Evolutionary conservation across 805 yeast genomes (phyloP).

Genomic region (Metschnikowia arizonensis): DNA sequence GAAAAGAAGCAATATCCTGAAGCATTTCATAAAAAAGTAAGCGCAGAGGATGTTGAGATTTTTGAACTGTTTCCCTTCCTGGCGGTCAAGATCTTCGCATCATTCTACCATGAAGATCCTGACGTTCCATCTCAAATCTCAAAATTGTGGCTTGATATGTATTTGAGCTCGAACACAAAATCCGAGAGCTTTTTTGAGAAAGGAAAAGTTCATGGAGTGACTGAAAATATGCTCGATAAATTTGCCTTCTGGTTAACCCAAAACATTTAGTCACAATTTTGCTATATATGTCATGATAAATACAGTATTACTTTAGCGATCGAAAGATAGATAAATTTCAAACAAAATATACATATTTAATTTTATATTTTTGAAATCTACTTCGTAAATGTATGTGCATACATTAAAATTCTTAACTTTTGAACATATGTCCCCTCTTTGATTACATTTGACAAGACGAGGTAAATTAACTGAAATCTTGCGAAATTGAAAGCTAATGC

Average conservation of each 20-base stretch:
- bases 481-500: background rate
- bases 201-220: conserved; percentile 32
- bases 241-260: conserved; percentile 30
- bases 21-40: conserved; percentile 29
- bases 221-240: conserved; percentile 31
- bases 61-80: conserved; percentile 33
- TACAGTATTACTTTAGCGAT: background rate
- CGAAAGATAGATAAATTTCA: background rate
- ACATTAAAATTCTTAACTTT: too few species aligned
- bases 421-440: too few species aligned
- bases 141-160: conserved; percentile 30
- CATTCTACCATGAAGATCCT: conserved; percentile 34
- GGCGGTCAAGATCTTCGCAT: conserved; percentile 32
- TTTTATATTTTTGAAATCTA: background rate
- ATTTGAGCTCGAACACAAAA: conserved; percentile 22
- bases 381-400: background rate
- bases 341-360: background rate
- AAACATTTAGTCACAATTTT: background rate
- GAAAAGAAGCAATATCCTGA: conserved; percentile 30
- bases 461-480: background rate
- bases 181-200: conserved; percentile 28
- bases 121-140: conserved; percentile 35
- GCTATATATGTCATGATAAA: background rate
- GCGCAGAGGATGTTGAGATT: conserved; percentile 27
- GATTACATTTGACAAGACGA: too few species aligned